Percentiles rank a stretch among this genome's conserved stretches.
phyloP scores from a whole-genome alignment of 352 stramenopile species.

The Phytophthora citrophthora region DNA sequence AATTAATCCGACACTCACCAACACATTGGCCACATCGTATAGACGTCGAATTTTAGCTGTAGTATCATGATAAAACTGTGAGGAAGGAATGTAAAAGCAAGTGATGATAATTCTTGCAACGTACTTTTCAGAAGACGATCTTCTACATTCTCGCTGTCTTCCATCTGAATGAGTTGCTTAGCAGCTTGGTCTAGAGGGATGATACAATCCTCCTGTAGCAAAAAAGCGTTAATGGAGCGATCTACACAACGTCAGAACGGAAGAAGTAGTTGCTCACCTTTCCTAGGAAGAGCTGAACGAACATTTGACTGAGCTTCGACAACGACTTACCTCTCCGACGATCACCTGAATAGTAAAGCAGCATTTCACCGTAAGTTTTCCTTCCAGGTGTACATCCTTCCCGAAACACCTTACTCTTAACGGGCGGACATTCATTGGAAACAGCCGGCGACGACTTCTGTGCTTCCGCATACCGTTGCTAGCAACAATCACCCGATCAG shows the following conservation, averaged over 20 bases:
- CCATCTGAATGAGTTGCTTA: constrained; percentile 93
- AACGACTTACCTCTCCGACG: constrained; percentile 87
- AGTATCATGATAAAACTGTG: constrained; percentile 2
- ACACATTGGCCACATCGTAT: constrained; percentile 98
- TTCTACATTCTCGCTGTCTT: constrained; percentile 77
- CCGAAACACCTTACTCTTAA: constrained; percentile 53
- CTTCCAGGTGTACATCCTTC: not conserved
- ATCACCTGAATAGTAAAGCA: constrained; percentile 33
- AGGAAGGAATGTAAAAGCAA: constrained; percentile 1
- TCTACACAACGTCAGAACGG: not conserved
- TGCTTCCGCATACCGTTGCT: constrained; percentile 57
- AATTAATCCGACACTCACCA: constrained; percentile 93
- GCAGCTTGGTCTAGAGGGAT: constrained; percentile 94
- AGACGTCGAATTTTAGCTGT: constrained; percentile 95
- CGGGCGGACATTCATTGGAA: constrained; percentile 49
- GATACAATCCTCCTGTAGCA: constrained; percentile 80
- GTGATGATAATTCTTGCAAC: constrained; percentile 1
- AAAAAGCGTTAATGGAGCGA: not conserved
- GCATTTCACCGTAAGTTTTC: constrained; percentile 4
- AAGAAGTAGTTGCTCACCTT: constrained; percentile 48
- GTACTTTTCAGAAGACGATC: constrained; percentile 86
- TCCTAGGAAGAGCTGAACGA: constrained; percentile 95
- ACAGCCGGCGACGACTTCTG: constrained; percentile 31
- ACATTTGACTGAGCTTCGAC: constrained; percentile 93
- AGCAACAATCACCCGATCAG: not conserved